These are phyloP conservation scores for Rhizopus sp. DNA, from an alignment of 371 early-diverging fungal genomes.

Conservation along the genomic window DNA sequence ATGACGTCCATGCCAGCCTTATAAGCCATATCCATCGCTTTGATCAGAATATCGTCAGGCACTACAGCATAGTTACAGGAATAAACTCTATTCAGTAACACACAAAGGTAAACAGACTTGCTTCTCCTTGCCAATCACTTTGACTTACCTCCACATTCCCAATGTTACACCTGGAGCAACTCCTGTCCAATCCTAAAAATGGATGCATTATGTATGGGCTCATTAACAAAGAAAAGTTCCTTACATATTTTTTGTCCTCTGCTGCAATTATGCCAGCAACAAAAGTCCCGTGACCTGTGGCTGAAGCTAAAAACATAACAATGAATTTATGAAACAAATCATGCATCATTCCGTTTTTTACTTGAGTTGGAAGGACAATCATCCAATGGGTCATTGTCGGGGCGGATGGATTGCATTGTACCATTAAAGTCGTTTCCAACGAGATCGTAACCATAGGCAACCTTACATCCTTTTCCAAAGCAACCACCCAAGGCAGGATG, in stretches of 20 bases:
- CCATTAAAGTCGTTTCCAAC: conserved; percentile 56
- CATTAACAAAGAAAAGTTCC: conserved; percentile 9
- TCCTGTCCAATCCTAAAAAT: conserved; percentile 44
- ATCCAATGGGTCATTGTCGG: conserved; percentile 37
- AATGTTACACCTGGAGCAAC: conserved; percentile 62
- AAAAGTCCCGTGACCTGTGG: conserved; percentile 46
- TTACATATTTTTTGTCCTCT: conserved; percentile 40
- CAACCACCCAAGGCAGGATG: conserved; percentile 76
- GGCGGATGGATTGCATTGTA: conserved; percentile 13
- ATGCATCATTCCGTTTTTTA: conserved; percentile 7
- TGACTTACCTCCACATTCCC: conserved; percentile 42
- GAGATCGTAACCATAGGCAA: conserved; percentile 67
- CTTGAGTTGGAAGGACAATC: conserved; percentile 31
- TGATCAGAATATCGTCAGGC: conserved; percentile 62
- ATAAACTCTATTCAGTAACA: conserved; percentile 23
- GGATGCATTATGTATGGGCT: too few species aligned
- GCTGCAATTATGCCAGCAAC: conserved; percentile 64
- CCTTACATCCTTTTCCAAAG: conserved; percentile 63
- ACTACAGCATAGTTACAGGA: conserved; percentile 23
- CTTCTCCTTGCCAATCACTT: not conserved
- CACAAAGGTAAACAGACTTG: not conserved
- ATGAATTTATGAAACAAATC: not conserved
- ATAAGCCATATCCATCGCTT: conserved; percentile 69
- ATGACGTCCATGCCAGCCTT: conserved; percentile 36
- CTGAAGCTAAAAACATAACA: conserved; percentile 21